Percentiles rank a stretch among this genome's conserved stretches.
Conservation (phyloP, 176 grass and related monocot genomes). For the Carex kokanica region DNA sequence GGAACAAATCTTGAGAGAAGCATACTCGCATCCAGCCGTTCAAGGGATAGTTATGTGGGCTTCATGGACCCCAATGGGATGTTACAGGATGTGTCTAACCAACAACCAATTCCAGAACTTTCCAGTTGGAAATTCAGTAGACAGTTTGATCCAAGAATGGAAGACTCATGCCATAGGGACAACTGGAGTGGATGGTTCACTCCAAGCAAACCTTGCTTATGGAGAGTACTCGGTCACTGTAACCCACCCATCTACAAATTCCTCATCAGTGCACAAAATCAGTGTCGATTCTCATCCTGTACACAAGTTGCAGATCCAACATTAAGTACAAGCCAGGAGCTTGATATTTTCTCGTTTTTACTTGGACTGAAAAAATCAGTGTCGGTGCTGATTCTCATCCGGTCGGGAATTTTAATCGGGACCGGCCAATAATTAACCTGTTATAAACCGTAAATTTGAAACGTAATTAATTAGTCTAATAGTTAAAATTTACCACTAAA, state of each 20-base stretch:
- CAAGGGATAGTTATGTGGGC: conserved; percentile 71
- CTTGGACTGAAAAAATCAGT: background rate
- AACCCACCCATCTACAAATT: conserved; percentile 43
- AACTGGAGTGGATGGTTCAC: conserved; percentile 49
- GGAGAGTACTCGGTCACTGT: conserved; percentile 71
- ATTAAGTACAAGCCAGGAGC: conserved; percentile 9
- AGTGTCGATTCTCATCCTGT: conserved; percentile 40
- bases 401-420: too few relatives aligned
- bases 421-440: too few relatives aligned
- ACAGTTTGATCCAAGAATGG: conserved; percentile 69
- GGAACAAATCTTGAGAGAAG: conserved; percentile 70
- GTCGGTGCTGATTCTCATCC: too few relatives aligned
- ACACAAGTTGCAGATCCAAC: conserved; percentile 54
- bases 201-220: conserved; percentile 51
- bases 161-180: conserved; percentile 20
- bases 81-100: conserved; percentile 81
- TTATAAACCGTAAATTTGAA: too few relatives aligned
- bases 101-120: conserved; percentile 72
- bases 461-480: too few relatives aligned
- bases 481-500: too few relatives aligned
- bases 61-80: conserved; percentile 51
- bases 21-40: conserved; percentile 75
- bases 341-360: background rate
- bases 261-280: conserved; percentile 46
- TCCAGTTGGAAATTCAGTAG: conserved; percentile 59